Evolutionary conservation across 225 moss, liverwort and hornwort genomes (phyloP).

Genomic region (Sphagnum tenellum): DNA sequence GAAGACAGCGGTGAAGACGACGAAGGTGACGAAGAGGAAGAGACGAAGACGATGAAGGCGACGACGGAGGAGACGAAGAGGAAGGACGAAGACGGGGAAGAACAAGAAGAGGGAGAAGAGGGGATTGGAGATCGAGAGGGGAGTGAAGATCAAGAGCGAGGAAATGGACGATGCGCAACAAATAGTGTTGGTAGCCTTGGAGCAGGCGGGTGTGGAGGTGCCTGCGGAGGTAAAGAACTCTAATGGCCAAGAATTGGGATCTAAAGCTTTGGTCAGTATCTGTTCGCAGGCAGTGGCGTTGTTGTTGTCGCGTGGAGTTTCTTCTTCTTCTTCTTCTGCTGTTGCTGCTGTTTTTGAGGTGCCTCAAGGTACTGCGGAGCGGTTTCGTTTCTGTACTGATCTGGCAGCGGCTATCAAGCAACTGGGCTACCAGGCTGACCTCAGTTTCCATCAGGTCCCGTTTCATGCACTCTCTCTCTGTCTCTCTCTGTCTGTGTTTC

Average conservation of each 20-base stretch:
- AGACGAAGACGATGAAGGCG: too few species aligned
- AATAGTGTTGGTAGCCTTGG: constrained; percentile 54
- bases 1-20: too few species aligned
- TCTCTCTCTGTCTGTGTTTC: too few species aligned
- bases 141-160: neutral
- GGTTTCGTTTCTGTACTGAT: constrained; percentile 49
- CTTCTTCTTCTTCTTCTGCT: constrained; percentile 4
- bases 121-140: too few species aligned
- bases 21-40: too few species aligned
- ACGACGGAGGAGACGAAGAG: too few species aligned
- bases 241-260: constrained; percentile 21
- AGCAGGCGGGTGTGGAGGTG: constrained; percentile 48
- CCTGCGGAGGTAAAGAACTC: constrained; percentile 20
- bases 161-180: constrained; percentile 57
- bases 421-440: constrained; percentile 38
- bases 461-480: too few species aligned
- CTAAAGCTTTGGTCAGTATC: constrained; percentile 36
- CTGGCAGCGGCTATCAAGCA: constrained; percentile 40
- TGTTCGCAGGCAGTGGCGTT: constrained; percentile 39
- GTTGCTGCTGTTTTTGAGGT: constrained; percentile 1
- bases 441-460: constrained; percentile 40
- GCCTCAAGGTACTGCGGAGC: constrained; percentile 39
- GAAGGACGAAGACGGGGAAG: too few species aligned
- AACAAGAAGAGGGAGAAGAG: too few species aligned
- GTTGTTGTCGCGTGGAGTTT: constrained; percentile 6